Conservation (phyloP, 2,329 filamentous ascomycete genomes). For the Metarhizium robertsii region DNA sequence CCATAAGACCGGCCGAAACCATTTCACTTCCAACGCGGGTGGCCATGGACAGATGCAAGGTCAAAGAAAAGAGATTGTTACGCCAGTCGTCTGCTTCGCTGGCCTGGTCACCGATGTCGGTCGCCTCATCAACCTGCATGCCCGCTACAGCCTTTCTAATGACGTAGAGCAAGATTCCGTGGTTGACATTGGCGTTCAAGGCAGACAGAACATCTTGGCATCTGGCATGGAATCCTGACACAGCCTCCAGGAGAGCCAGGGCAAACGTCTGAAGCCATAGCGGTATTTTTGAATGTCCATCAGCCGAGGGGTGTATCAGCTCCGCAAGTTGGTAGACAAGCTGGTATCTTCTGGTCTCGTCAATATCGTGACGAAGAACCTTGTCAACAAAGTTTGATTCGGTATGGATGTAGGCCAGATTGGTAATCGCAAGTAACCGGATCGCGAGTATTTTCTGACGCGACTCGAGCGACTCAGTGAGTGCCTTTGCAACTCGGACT, state of each 20-base stretch:
- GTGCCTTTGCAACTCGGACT: constrained; percentile 72
- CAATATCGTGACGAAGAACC: constrained; percentile 76
- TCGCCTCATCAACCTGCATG: constrained; percentile 49
- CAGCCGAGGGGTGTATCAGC: constrained; percentile 73
- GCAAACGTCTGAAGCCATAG: constrained; percentile 74
- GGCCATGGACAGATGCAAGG: constrained; percentile 69
- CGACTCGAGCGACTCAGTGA: constrained; percentile 54
- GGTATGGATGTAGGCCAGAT: constrained; percentile 79
- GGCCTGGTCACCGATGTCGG: constrained; percentile 48
- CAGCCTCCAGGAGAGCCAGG: constrained; percentile 72
- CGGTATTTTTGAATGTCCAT: constrained; percentile 59
- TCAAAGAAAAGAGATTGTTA: constrained; percentile 77
- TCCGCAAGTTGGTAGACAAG: constrained; percentile 88
- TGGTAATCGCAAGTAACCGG: constrained; percentile 78
- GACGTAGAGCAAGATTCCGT: constrained; percentile 88
- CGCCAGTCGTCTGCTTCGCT: constrained; percentile 81
- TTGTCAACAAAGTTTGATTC: constrained; percentile 80
- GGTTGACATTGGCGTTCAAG: constrained; percentile 92
- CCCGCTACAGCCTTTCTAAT: constrained; percentile 83
- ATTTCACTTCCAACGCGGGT: constrained; percentile 72
- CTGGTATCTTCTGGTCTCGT: constrained; percentile 82
- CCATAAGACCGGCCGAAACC: constrained; percentile 80
- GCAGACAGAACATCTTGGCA: constrained; percentile 77
- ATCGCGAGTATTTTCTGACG: constrained; percentile 71
- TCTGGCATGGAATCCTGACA: constrained; percentile 69